Percentiles rank a stretch among this genome's conserved stretches.
phyloP scores from a whole-genome alignment of 1,284 basidiomycete species.

The Ustilago bromivora region DNA sequence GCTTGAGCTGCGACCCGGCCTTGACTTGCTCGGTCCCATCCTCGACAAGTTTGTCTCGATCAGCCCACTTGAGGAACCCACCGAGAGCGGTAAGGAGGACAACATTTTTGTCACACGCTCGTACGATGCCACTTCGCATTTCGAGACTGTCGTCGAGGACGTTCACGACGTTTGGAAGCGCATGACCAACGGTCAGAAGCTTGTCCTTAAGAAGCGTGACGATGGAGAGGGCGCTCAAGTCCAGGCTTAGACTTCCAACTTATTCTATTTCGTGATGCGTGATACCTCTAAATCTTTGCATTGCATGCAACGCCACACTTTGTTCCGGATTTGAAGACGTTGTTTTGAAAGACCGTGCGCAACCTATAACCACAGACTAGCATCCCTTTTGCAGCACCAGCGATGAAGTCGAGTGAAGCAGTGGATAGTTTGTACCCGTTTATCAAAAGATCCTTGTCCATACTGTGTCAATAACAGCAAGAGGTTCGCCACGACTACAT shows the following conservation, averaged over 20 bases:
- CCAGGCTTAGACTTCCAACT: conserved; percentile 42
- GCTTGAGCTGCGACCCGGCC: conserved; percentile 88
- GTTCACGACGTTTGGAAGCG: conserved; percentile 67
- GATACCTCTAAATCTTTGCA: conserved; percentile 11
- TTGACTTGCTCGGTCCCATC: conserved; percentile 91
- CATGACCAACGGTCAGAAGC: conserved; percentile 64
- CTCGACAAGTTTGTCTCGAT: conserved; percentile 97
- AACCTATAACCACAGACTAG: conserved; percentile 2
- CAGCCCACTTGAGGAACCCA: conserved; percentile 88
- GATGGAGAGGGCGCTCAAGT: conserved; percentile 67
- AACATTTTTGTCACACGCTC: conserved; percentile 97
- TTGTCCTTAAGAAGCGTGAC: conserved; percentile 67
- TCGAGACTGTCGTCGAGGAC: conserved; percentile 80
- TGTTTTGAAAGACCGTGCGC: conserved; percentile 7
- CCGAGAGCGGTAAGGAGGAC: conserved; percentile 81
- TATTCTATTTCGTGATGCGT: neutral
- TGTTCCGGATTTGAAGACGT: neutral
- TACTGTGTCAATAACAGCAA: neutral
- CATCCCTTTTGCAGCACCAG: neutral
- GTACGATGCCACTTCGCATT: conserved; percentile 98
- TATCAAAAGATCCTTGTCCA: neutral
- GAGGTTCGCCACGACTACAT: neutral
- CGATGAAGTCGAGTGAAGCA: neutral
- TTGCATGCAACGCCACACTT: neutral
- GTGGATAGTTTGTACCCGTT: neutral